A percentile compares a stretch with the other conserved stretches of the same genome.
phyloP scores from a whole-genome alignment of 176 grass and related monocot genomes.

The Rhipidocladum racemiflorum region DNA sequence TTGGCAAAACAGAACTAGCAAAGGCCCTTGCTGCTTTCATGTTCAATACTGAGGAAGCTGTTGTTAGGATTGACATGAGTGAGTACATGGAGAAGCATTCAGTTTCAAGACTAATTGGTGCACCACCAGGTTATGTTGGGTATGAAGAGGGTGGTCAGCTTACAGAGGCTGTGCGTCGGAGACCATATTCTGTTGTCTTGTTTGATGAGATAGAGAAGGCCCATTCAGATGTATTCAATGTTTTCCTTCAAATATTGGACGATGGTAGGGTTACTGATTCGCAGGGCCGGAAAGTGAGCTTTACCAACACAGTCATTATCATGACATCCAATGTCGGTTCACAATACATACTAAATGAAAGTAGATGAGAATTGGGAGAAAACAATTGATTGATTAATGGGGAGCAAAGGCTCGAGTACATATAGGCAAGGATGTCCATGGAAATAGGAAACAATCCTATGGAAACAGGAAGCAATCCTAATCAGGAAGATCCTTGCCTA shows the following conservation, averaged over 20 bases:
- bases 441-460: too few relatives aligned
- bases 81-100: conserved; percentile 99
- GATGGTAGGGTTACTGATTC: conserved; percentile 96
- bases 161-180: conserved; percentile 76
- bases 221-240: conserved; percentile 96
- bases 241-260: conserved; percentile 93
- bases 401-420: too few relatives aligned
- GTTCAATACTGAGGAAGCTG: conserved; percentile 98
- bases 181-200: conserved; percentile 83
- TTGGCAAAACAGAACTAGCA: conserved; percentile 95
- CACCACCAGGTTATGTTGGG: conserved; percentile 90
- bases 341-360: conserved; percentile 91
- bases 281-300: conserved; percentile 85
- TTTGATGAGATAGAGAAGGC: conserved; percentile 99
- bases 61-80: conserved; percentile 99
- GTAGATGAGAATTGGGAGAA: too few relatives aligned
- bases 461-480: too few relatives aligned
- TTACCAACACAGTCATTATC: conserved; percentile 82
- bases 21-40: conserved; percentile 93
- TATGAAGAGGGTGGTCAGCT: conserved; percentile 98
- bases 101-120: conserved; percentile 91
- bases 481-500: too few relatives aligned
- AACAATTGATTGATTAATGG: too few relatives aligned
- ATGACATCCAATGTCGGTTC: conserved; percentile 99
- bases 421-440: too few relatives aligned